These are phyloP conservation scores for Aspergillus udagawae DNA, from an alignment of 2,329 filamentous ascomycete species.

Conservation along the genomic window DNA sequence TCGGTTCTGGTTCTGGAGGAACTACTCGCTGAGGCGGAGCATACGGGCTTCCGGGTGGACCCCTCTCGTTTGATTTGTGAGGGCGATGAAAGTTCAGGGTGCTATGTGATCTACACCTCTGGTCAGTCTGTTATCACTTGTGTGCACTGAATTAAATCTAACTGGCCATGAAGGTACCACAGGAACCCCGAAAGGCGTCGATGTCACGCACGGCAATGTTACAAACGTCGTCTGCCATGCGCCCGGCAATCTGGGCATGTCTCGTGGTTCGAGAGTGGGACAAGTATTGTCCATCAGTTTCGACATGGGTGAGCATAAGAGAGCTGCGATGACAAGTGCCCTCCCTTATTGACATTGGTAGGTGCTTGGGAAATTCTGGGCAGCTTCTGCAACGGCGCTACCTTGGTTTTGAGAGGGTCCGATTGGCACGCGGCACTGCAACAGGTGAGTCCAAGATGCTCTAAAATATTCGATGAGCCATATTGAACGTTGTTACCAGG, in stretches of 20 bases:
- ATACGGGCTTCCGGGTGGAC: not conserved
- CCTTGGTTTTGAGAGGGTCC: conserved; percentile 3
- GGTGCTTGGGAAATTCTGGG: conserved; percentile 10
- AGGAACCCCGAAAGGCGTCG: conserved; percentile 6
- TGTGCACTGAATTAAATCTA: not conserved
- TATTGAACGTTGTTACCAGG: not conserved
- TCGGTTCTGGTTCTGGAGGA: conserved; percentile 5
- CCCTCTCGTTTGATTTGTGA: not conserved
- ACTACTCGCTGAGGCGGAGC: not conserved
- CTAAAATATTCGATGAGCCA: not conserved
- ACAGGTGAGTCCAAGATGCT: not conserved
- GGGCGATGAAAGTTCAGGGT: conserved; percentile 3
- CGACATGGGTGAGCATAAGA: conserved; percentile 8
- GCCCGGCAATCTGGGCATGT: conserved; percentile 7
- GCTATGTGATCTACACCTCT: conserved; percentile 11
- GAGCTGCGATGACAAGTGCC: too few relatives aligned
- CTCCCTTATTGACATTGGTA: not conserved
- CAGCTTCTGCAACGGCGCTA: conserved; percentile 3
- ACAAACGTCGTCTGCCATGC: conserved; percentile 8
- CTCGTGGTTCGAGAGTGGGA: conserved; percentile 2
- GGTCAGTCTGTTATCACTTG: not conserved
- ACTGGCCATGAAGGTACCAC: conserved; percentile 4
- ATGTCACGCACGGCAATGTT: conserved; percentile 7
- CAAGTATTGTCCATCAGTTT: conserved; percentile 9
- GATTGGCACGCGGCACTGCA: conserved; percentile 5